phyloP scores from a whole-genome alignment of 257 asterid genomes.

The Solanum dulcamara region DNA sequence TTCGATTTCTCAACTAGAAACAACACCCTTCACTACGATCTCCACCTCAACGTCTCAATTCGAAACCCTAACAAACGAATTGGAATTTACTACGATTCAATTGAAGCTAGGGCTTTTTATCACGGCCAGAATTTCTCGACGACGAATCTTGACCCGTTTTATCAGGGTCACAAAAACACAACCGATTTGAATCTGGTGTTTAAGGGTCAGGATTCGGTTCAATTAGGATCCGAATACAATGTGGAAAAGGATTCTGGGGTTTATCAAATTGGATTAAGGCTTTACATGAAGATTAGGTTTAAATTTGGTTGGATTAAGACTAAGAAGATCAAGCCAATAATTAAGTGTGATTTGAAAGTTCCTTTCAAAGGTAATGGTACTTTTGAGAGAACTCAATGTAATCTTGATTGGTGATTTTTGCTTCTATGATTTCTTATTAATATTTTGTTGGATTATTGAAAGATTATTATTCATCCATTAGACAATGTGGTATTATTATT shows the following conservation, averaged over 20 bases:
- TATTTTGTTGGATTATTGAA: background rate
- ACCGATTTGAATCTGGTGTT: conserved; percentile 19
- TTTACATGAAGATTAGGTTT: conserved; percentile 32
- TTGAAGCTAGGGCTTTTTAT: conserved; percentile 59
- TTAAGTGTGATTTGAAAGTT: conserved; percentile 50
- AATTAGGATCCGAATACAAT: conserved; percentile 28
- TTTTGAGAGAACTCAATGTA: conserved; percentile 38
- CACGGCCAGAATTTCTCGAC: conserved; percentile 35
- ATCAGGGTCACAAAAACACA: conserved; percentile 56
- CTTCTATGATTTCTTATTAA: background rate
- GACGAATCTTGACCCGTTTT: conserved; percentile 25
- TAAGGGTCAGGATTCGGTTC: conserved; percentile 22
- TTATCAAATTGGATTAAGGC: conserved; percentile 42
- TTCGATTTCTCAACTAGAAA: conserved; percentile 32
- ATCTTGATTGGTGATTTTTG: conserved; percentile 53
- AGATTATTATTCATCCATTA: background rate
- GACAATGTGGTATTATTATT: background rate
- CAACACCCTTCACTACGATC: conserved; percentile 52
- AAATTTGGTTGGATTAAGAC: conserved; percentile 39
- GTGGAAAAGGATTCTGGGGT: conserved; percentile 12
- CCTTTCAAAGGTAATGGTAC: conserved; percentile 40
- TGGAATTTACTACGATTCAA: conserved; percentile 68
- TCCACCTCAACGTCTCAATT: conserved; percentile 51
- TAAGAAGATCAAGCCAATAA: conserved; percentile 47
- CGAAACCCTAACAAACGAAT: conserved; percentile 79